Evolutionary conservation across 2,329 filamentous ascomycete genomes (phyloP), one percentile per base, ranked within the genome.

Genomic region (Leptographium flavum): DNA sequence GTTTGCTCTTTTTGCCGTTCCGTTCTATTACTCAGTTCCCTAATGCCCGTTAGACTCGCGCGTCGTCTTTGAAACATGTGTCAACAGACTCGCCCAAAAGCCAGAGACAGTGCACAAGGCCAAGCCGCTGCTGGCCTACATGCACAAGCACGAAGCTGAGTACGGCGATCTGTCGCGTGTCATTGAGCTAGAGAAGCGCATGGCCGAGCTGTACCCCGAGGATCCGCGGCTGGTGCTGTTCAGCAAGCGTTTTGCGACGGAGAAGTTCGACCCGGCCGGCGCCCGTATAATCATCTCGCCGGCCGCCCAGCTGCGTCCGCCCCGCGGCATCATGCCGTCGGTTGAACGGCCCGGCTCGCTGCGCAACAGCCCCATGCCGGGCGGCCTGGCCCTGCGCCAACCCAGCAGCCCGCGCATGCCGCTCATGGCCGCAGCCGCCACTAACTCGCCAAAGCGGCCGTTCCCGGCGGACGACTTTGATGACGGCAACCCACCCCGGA

Each of bases 141-240:
- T 98, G 60, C 90, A 98, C 63, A 83, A 88, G 54, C 94, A 94
- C 59, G 92, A 98, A 65, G 88, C 87, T 11, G 81, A 87, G 52
- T 98, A 88, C 56, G 92, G 93, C 46, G 92, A 98, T 59, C 73
- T 96, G 5, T 78, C 83, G 6, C 88, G 96, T 55, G 87, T 98
- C 45, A 78, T 80, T 52, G 92, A 93, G 59, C 71, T 98, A 15
- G 93, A 98, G 62, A 82, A 81, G 55, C 80, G 92, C 39, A 96
- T 98, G 87, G 75, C 76, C 21, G 87, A 94, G 57, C 71, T 95
- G n/a, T 98, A 87, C 61, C 88, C 88, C 0, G 80, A 88, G 47
- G 90, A 95, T 55, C 81, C 87, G 3, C 80, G 76, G 46, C 70
- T 94, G 33, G 66, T 71, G 14, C 77, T 79, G 49, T 96, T 95